Base-by-base conservation (phyloP, 306 rosid genomes). In the Ammopiptanthus mongolicus region DNA sequence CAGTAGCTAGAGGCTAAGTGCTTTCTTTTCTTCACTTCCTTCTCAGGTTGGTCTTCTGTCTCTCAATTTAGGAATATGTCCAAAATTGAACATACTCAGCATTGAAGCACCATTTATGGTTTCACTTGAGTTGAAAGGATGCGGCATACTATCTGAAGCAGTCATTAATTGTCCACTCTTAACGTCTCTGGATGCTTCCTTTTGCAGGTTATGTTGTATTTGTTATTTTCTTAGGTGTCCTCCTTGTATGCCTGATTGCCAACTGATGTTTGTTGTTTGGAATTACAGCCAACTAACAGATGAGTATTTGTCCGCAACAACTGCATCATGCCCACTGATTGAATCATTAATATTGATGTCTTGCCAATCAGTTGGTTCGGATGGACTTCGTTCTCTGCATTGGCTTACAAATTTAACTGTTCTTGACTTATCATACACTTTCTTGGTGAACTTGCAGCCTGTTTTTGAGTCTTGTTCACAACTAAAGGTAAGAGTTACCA, bases 11-110 rank as follows among this genome's bases (percentile, higher is more conserved):
- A 71, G 56, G 69, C 60, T 65, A 18, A 82, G 13, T n/a, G 22
- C 13, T 22, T 51, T 64, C 69, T 66, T 22, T 56, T 64, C 71
- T 25, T 28, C 71, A 67, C 23, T 53, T 55, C 58, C 48, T 61
- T 34, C 62, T 65, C 85, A 92, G 97, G 97, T 90, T 69, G 92
- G 96, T 62, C 97, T 92, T 37, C 84, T 78, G 69, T 85, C 90
- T 23, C 89, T 92, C 22, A 92, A 92, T 81, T 78, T 92, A 59
- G 97, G 97, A 73, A 92, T 92, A 52, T 92, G 97, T 82, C 97
- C 97, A 17, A 92, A 92, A 83, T 73, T 92, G 83, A 88, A 71
- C 23, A 83, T 57, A 12, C 90, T 92, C 67, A 80, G 84, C 74
- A 87, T 92, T 4, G 87, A 87, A 64, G 94, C 96, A 4, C 90